A percentile compares a stretch with the other conserved stretches of the same genome.
Conservation (phyloP, 345 rosid genomes). For the Citrus trifoliata region DNA sequence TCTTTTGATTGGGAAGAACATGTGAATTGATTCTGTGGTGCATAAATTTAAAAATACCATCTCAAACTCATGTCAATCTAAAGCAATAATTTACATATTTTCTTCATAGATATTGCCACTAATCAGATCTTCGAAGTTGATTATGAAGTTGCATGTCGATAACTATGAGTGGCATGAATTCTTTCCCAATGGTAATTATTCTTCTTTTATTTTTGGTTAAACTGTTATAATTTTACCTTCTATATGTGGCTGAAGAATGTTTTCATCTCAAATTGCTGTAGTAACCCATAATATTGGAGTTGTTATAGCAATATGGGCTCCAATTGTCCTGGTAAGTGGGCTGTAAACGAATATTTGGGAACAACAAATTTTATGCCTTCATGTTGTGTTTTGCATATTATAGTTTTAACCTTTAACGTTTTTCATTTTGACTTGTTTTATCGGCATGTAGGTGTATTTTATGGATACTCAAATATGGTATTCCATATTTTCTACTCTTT, state of each 20-base stretch:
- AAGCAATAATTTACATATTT: slow-evolving; percentile 14
- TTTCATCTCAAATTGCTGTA: slow-evolving; percentile 35
- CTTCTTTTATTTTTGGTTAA: neutral
- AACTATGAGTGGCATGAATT: slow-evolving; percentile 89
- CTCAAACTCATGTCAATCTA: neutral
- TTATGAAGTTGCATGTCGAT: slow-evolving; percentile 56
- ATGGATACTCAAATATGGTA: slow-evolving; percentile 99
- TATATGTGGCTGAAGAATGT: slow-evolving; percentile 9
- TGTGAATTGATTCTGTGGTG: neutral
- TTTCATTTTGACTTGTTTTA: slow-evolving; percentile 16
- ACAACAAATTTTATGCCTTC: slow-evolving; percentile 13
- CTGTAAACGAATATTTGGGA: slow-evolving; percentile 7
- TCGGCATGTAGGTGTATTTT: slow-evolving; percentile 70
- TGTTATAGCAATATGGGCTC: slow-evolving; percentile 92
- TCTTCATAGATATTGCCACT: slow-evolving; percentile 74
- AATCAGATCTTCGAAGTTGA: slow-evolving; percentile 72
- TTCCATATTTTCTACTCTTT: slow-evolving; percentile 87
- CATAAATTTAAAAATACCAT: neutral
- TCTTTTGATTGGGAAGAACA: slow-evolving; percentile 4
- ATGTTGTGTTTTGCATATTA: neutral
- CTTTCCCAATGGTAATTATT: slow-evolving; percentile 66
- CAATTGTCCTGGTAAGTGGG: slow-evolving; percentile 74
- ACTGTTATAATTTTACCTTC: neutral
- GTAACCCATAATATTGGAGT: slow-evolving; percentile 80
- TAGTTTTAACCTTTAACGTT: neutral